Conservation (phyloP, 1,284 basidiomycete species). For the Anthracocystis panici-leucophaei region DNA sequence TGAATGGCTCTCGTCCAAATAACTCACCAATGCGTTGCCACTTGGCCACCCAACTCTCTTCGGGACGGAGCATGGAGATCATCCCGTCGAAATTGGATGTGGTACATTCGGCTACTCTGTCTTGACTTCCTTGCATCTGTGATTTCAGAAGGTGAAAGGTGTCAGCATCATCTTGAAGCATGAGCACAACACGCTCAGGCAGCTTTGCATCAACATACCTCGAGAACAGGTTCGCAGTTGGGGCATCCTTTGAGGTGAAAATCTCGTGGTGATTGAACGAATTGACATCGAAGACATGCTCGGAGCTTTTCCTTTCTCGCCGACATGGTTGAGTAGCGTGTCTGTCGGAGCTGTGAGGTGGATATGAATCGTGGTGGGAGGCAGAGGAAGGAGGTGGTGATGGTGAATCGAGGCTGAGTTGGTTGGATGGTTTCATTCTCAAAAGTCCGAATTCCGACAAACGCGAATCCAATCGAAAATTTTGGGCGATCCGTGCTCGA, state of each 20-base stretch:
- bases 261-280: conserved; percentile 85
- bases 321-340: conserved; percentile 33
- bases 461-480: background rate
- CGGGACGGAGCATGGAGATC: conserved; percentile 87
- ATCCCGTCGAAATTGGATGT: conserved; percentile 95
- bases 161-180: background rate
- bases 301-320: conserved; percentile 74
- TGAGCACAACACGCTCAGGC: background rate
- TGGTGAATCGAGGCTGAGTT: background rate
- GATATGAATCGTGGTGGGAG: background rate
- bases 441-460: conserved; percentile 21
- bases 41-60: conserved; percentile 89
- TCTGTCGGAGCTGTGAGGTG: background rate
- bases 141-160: background rate
- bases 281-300: conserved; percentile 91
- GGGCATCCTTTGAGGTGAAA: conserved; percentile 90
- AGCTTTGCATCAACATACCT: conserved; percentile 74
- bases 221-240: conserved; percentile 94
- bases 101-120: conserved; percentile 87
- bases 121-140: conserved; percentile 88
- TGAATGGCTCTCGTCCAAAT: too few relatives aligned
- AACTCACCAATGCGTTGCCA: conserved; percentile 62
- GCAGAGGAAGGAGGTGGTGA: background rate
- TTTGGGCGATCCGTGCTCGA: conserved; percentile 16
- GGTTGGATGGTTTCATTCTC: background rate